Evolutionary conservation across 176 grass and related monocot genomes (phyloP).

Genomic region (Urochloa ruziziensis): DNA sequence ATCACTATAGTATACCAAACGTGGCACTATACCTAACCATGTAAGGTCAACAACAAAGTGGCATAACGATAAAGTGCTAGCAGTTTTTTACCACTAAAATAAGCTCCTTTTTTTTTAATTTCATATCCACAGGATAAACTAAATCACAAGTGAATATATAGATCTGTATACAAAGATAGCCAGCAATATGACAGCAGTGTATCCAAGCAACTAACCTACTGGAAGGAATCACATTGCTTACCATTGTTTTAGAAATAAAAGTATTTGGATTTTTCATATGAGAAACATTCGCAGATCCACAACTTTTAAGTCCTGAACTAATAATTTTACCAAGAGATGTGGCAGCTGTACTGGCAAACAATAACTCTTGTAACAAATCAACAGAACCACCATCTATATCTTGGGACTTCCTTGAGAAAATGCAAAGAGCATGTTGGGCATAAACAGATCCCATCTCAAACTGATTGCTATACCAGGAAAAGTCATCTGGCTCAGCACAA

Average conservation of each 20-base stretch:
- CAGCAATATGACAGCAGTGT: not conserved
- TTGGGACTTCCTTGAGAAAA: slow-evolving; percentile 44
- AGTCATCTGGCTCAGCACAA: slow-evolving; percentile 51
- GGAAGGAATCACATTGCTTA: slow-evolving; percentile 33
- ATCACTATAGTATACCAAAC: slow-evolving; percentile 3
- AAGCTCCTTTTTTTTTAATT: slow-evolving; percentile 26
- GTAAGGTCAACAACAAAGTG: slow-evolving; percentile 21
- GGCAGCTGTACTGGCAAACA: slow-evolving; percentile 56
- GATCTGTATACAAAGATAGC: not conserved
- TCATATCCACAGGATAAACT: slow-evolving; percentile 1
- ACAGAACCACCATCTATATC: slow-evolving; percentile 31
- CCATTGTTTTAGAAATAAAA: slow-evolving; percentile 51
- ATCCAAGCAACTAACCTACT: slow-evolving; percentile 1
- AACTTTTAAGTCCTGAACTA: slow-evolving; percentile 19
- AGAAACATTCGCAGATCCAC: slow-evolving; percentile 32
- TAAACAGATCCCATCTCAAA: slow-evolving; percentile 87
- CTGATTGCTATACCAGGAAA: slow-evolving; percentile 59
- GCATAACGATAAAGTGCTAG: not conserved
- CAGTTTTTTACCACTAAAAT: slow-evolving; percentile 23
- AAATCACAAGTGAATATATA: slow-evolving; percentile 4
- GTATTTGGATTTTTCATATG: slow-evolving; percentile 49
- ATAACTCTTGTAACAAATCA: slow-evolving; percentile 58
- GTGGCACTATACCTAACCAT: not conserved
- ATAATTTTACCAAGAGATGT: slow-evolving; percentile 65
- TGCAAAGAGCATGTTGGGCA: slow-evolving; percentile 70